These are phyloP conservation scores for Lanmaoa pseudosensibilis DNA, from an alignment of 768 basidiomycete species.

Conservation along the genomic window DNA sequence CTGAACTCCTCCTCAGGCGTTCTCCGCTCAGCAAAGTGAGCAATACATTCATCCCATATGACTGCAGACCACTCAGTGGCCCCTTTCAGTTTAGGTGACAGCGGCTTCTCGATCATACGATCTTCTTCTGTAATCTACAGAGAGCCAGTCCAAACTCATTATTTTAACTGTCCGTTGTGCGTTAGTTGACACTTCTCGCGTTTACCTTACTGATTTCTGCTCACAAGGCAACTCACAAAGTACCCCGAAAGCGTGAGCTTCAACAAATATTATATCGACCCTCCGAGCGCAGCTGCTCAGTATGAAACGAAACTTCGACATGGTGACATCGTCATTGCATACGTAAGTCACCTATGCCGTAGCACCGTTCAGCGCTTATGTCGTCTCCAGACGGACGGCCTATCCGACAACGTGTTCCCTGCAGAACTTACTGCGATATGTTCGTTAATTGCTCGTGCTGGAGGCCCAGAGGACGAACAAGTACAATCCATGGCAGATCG, in stretches of 20 bases:
- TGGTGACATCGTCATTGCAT: conserved; percentile 53
- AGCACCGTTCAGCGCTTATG: conserved; percentile 4
- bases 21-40: conserved; percentile 77
- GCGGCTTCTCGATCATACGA: conserved; percentile 71
- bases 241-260: conserved; percentile 30
- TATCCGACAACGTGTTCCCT: conserved; percentile 62
- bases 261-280: conserved; percentile 31
- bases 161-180: conserved; percentile 36
- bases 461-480: conserved; percentile 56
- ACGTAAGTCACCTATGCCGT: conserved; percentile 33
- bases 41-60: conserved; percentile 6
- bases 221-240: conserved; percentile 34
- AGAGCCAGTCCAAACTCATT: conserved; percentile 34
- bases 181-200: conserved; percentile 1
- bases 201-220: background rate
- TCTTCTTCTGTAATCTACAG: conserved; percentile 61
- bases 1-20: conserved; percentile 74
- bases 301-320: conserved; percentile 50
- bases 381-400: conserved; percentile 48
- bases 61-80: conserved; percentile 4
- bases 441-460: conserved; percentile 57
- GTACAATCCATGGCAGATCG: conserved; percentile 73
- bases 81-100: conserved; percentile 66
- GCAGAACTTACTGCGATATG: conserved; percentile 72
- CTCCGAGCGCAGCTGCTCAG: conserved; percentile 42